Evolutionary conservation across 768 basidiomycete genomes (phyloP).

Genomic region (Lactarius psammicola): DNA sequence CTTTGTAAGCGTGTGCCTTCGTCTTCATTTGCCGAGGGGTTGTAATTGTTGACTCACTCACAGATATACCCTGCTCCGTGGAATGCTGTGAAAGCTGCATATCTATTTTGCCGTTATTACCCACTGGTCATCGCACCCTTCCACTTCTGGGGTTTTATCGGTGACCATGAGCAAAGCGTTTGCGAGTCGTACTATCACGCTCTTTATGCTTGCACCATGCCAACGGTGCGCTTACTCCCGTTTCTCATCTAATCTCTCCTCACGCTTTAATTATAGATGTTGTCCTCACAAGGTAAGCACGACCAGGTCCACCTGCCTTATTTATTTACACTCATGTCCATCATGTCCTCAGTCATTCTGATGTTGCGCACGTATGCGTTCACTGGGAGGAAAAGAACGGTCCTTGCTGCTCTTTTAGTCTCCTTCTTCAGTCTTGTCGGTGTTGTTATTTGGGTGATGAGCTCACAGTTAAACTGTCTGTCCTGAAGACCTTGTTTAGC

Average conservation of each 20-base stretch:
- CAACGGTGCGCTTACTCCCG: conserved; percentile 11
- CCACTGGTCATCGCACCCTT: conserved; percentile 20
- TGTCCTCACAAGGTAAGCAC: conserved; percentile 23
- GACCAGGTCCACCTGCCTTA: background rate
- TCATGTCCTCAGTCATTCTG: conserved; percentile 16
- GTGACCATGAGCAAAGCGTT: background rate
- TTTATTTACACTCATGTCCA: background rate
- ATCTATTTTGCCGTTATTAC: conserved; percentile 27
- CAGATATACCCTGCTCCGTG: conserved; percentile 25
- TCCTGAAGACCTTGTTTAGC: background rate
- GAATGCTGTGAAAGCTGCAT: conserved; percentile 22
- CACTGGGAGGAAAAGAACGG: conserved; percentile 4
- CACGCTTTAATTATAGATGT: conserved; percentile 1
- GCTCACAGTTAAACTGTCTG: conserved; percentile 11
- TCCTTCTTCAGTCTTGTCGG: conserved; percentile 9
- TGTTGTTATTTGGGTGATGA: conserved; percentile 14
- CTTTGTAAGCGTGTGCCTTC: conserved; percentile 4
- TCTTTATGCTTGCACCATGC: conserved; percentile 18
- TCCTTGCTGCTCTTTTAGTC: conserved; percentile 13
- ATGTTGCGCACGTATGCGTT: conserved; percentile 28
- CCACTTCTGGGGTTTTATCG: conserved; percentile 18
- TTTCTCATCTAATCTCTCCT: background rate
- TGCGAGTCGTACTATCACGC: conserved; percentile 11
- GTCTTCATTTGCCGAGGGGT: no score
- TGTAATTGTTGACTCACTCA: background rate